Base-by-base conservation (phyloP, 306 rosid genomes). In the Malus sieversii region DNA sequence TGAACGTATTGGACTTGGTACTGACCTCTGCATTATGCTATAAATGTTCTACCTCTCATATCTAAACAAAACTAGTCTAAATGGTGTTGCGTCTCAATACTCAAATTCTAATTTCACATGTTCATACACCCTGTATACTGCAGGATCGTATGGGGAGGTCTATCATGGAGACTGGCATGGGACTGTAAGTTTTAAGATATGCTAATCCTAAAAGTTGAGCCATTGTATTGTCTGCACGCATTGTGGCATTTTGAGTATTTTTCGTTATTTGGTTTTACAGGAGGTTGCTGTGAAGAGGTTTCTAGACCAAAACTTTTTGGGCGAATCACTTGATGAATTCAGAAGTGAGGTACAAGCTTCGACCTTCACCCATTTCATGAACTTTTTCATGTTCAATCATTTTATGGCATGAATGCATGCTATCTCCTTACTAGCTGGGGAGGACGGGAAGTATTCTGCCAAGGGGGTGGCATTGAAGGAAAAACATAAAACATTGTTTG, bases 121-220 rank as follows among this genome's bases (percentile, higher is more conserved):
- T 70, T 82, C 59, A 80, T 76, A 59, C 62, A 20, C 77, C 35
- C 63, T 72, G 73, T 81, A 61, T 60, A 65, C 67, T 90, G 84
- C 84, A 95, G 98, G 98, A 78, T 90, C 97, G n/a, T 95, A 95
- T 79, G 98, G 98, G 65, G 98, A 95, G 90, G 98, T 95, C 55
- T 90, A 92, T 81, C 97, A 82, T 23, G 97, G 97, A 71, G 98
- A 92, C 77, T 95, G 97, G 97, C 90, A 78, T 79, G 98, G 97
- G 84, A 95, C 98, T 64, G 98, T 95, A 86, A 87, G 98, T 88
- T 85, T 79, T 82, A 75, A 83, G 76, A 20, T 74, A 20, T 74
- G 71, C 71, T 74, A 38, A 74, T 73, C 46, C 45, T 78, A n/a
- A 42, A 80, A 35, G 29, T 73, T 63, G 16, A 23, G 58, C 12